Conservation (phyloP, 1,139 yeast genomes). For the Candida pseudocylindracea region DNA sequence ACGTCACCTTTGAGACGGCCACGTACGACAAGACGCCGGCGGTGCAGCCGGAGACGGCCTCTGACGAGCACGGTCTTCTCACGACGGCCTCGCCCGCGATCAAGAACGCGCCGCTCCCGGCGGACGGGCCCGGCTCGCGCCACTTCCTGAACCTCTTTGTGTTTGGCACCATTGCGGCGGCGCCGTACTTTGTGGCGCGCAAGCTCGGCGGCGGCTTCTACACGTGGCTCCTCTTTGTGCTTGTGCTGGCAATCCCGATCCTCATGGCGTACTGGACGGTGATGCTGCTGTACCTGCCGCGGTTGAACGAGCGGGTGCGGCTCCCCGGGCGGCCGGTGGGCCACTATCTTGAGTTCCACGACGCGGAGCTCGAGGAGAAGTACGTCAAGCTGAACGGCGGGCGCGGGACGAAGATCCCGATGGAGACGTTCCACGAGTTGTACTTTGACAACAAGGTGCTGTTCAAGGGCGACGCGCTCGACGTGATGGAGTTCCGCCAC, state of each 20-base stretch:
- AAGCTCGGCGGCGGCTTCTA: conserved; percentile 58
- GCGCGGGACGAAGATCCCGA: conserved; percentile 53
- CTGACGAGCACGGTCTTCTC: conserved; percentile 29
- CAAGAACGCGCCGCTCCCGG: conserved; percentile 72
- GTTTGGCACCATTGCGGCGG: conserved; percentile 23
- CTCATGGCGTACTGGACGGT: conserved; percentile 70
- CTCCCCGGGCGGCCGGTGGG: conserved; percentile 65
- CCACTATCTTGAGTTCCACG: conserved; percentile 65
- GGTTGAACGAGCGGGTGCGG: conserved; percentile 57
- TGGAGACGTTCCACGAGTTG: conserved; percentile 82
- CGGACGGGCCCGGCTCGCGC: conserved; percentile 78
- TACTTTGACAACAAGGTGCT: conserved; percentile 70
- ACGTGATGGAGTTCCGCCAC: conserved; percentile 66
- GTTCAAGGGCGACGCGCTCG: conserved; percentile 77
- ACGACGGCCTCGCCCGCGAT: conserved; percentile 54
- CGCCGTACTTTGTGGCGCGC: conserved; percentile 44
- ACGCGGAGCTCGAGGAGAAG: conserved; percentile 45
- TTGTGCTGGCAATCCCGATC: conserved; percentile 41
- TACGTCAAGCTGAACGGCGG: conserved; percentile 31
- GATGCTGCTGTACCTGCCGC: conserved; percentile 56
- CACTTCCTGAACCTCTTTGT: conserved; percentile 49
- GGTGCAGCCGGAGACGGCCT: conserved; percentile 18
- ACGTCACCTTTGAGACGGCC: too few species aligned
- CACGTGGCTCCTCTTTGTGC: conserved; percentile 32
- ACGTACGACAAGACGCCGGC: conserved; percentile 35